These are phyloP conservation scores for Candida sp. DNA, from an alignment of 1,139 yeast genomes.

Conservation along the genomic window DNA sequence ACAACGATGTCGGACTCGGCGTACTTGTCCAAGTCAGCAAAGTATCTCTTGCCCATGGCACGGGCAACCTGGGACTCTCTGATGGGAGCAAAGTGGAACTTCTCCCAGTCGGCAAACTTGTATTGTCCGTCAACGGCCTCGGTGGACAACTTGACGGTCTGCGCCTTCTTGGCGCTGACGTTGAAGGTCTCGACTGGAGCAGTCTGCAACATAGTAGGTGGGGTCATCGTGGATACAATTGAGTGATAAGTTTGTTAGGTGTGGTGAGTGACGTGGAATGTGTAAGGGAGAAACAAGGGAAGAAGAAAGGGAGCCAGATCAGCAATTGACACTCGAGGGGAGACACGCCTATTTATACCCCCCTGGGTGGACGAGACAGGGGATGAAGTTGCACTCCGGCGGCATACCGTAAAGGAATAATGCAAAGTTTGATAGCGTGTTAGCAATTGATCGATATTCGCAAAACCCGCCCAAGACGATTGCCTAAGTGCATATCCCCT, in stretches of 20 bases:
- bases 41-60: constrained; percentile 82
- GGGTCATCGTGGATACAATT: constrained; percentile 28
- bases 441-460: background rate
- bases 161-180: constrained; percentile 10
- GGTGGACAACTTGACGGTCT: constrained; percentile 14
- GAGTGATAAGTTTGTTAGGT: background rate
- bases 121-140: constrained; percentile 21
- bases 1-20: constrained; percentile 79
- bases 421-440: background rate
- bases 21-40: constrained; percentile 72
- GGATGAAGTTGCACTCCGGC: background rate
- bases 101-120: constrained; percentile 62
- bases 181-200: constrained; percentile 17
- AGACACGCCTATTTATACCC: background rate
- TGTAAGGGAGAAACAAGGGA: background rate
- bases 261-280: no score
- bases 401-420: background rate
- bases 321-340: background rate
- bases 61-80: constrained; percentile 84
- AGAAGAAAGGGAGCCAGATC: background rate
- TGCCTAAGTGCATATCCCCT: constrained; percentile 1
- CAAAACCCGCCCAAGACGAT: background rate
- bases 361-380: background rate
- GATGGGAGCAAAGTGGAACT: constrained; percentile 71
- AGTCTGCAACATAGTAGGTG: constrained; percentile 39